Evolutionary conservation across 2,329 filamentous ascomycete species (phyloP).

Genomic region (Colletotrichum neosansevieriae): DNA sequence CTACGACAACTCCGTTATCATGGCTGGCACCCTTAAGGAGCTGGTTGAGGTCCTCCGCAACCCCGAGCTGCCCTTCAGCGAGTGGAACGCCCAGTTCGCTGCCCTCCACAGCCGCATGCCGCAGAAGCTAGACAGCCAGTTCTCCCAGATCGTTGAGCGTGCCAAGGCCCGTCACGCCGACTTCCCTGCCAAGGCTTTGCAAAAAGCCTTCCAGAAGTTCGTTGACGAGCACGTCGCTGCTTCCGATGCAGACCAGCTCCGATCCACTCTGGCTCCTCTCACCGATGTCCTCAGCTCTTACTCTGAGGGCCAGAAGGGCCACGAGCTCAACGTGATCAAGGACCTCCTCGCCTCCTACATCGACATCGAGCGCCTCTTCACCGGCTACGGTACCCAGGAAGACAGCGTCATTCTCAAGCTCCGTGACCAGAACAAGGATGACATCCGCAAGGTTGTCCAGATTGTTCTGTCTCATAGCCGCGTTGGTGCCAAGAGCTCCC

Average conservation of each 20-base stretch:
- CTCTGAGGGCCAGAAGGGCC: constrained; percentile 86
- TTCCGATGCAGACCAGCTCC: constrained; percentile 79
- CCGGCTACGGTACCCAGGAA: constrained; percentile 84
- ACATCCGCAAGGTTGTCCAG: constrained; percentile 85
- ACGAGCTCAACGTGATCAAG: constrained; percentile 87
- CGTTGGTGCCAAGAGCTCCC: constrained; percentile 92
- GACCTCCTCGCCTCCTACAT: constrained; percentile 85
- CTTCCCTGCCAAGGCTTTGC: constrained; percentile 90
- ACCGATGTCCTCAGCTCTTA: constrained; percentile 84
- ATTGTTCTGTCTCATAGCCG: constrained; percentile 94
- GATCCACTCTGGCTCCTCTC: constrained; percentile 79
- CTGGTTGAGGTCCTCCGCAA: constrained; percentile 91
- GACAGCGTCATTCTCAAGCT: constrained; percentile 95
- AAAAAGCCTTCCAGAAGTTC: constrained; percentile 88
- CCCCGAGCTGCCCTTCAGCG: constrained; percentile 91
- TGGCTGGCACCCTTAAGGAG: constrained; percentile 87
- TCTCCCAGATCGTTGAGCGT: constrained; percentile 88
- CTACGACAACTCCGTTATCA: constrained; percentile 98
- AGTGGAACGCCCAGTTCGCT: constrained; percentile 96
- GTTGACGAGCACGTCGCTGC: constrained; percentile 85
- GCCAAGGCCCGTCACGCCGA: constrained; percentile 82
- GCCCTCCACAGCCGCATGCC: constrained; percentile 98
- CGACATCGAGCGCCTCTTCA: constrained; percentile 88
- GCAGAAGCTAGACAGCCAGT: constrained; percentile 85
- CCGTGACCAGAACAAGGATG: constrained; percentile 96